Percentiles rank a stretch among this genome's conserved stretches.
Conservation (phyloP, 108 stramenopile genomes). For the Fistulifera pelliculosa region DNA sequence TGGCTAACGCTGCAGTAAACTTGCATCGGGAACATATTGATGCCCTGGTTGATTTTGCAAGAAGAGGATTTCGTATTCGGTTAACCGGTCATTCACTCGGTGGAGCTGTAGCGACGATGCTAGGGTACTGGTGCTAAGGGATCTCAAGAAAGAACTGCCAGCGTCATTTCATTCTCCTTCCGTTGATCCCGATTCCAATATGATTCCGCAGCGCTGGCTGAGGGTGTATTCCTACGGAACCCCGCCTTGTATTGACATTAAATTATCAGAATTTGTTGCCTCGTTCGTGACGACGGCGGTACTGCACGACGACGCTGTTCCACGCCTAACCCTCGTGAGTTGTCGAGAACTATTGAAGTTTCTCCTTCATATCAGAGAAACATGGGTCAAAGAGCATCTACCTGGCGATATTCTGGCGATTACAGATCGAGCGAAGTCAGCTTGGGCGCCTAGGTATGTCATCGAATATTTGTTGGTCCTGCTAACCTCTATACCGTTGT, state of each 20-base stretch:
- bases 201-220: conserved; percentile 26
- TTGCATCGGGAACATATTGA: conserved; percentile 73
- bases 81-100: conserved; percentile 75
- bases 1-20: conserved; percentile 74
- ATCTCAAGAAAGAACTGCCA: conserved; percentile 29
- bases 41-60: conserved; percentile 42
- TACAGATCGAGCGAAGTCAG: conserved; percentile 59
- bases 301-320: conserved; percentile 91
- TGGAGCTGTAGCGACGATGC: conserved; percentile 80
- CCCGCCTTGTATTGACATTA: conserved; percentile 85
- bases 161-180: not conserved
- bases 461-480: too few relatives aligned
- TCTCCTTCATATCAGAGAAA: conserved; percentile 74
- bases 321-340: conserved; percentile 84
- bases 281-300: conserved; percentile 76
- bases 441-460: conserved; percentile 68
- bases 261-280: conserved; percentile 59
- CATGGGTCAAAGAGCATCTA: conserved; percentile 79
- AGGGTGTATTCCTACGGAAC: conserved; percentile 85
- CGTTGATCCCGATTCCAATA: conserved; percentile 9
- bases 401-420: conserved; percentile 64
- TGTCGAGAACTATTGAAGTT: conserved; percentile 81
- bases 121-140: conserved; percentile 66
- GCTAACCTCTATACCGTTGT: too few relatives aligned
- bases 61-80: conserved; percentile 70